These are phyloP conservation scores for Colletotrichum shisoi DNA, from an alignment of 2,329 filamentous ascomycete species.

Conservation along the genomic window DNA sequence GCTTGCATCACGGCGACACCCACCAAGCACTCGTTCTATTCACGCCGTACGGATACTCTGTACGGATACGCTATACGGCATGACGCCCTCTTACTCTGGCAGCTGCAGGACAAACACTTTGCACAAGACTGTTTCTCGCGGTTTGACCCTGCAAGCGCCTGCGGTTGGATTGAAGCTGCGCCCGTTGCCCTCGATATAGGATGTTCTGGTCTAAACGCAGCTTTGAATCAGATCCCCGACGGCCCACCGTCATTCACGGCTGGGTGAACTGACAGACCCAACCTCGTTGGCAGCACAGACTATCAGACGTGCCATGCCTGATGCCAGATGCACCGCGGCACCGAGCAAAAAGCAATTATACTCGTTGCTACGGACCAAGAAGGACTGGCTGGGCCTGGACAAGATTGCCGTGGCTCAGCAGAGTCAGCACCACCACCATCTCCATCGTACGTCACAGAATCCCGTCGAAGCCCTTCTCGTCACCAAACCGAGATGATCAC, in stretches of 20 bases:
- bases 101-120: not conserved
- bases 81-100: not conserved
- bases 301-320: not conserved
- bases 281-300: not conserved
- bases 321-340: not conserved
- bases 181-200: not conserved
- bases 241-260: not conserved
- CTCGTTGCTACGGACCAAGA: not conserved
- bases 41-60: not conserved
- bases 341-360: too few species aligned
- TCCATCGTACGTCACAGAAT: slow-evolving; percentile 7
- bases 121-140: slow-evolving; percentile 6
- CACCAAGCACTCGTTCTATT: too few species aligned
- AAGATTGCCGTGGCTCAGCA: slow-evolving; percentile 17
- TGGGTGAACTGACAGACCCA: not conserved
- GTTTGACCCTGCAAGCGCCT: slow-evolving; percentile 8
- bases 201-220: not conserved
- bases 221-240: not conserved
- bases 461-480: slow-evolving; percentile 16
- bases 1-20: too few species aligned
- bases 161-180: not conserved
- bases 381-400: slow-evolving; percentile 28
- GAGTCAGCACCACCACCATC: too few species aligned
- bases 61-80: not conserved
- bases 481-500: slow-evolving; percentile 26